These are phyloP conservation scores for Fusarium concolor DNA, from an alignment of 2,329 filamentous ascomycete species.

Conservation along the genomic window DNA sequence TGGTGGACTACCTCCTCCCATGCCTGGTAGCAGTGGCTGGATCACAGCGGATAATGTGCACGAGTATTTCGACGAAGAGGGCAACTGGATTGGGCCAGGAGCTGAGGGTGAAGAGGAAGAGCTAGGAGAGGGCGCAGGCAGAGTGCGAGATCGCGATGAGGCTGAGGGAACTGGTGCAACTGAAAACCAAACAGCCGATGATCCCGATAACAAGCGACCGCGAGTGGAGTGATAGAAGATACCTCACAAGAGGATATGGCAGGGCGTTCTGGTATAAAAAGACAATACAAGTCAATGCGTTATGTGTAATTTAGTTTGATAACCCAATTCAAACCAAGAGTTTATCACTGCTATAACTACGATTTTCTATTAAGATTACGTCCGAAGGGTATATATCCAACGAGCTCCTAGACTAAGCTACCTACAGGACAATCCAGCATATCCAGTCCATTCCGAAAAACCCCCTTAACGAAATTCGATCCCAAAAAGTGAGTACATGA, in stretches of 20 bases:
- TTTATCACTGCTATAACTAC: neutral
- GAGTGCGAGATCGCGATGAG: conserved; percentile 66
- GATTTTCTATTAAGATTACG: conserved; percentile 43
- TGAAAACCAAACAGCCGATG: conserved; percentile 54
- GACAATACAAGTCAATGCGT: conserved; percentile 8
- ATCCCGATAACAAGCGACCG: conserved; percentile 60
- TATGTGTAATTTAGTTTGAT: conserved; percentile 11
- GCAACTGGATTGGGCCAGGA: conserved; percentile 74
- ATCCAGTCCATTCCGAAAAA: neutral
- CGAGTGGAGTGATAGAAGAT: conserved; percentile 56
- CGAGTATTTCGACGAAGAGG: conserved; percentile 83
- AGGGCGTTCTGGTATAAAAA: conserved; percentile 38
- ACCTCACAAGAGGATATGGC: conserved; percentile 19
- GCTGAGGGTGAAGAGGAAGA: conserved; percentile 56
- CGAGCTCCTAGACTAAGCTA: conserved; percentile 32
- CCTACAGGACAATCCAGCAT: conserved; percentile 7
- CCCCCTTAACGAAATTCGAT: neutral
- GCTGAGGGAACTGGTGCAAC: conserved; percentile 61
- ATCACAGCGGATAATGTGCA: conserved; percentile 93
- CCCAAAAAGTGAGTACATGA: conserved; percentile 20
- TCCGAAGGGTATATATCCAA: conserved; percentile 41
- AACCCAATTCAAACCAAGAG: neutral
- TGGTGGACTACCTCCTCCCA: conserved; percentile 70
- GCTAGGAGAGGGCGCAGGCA: conserved; percentile 73
- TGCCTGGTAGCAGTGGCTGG: conserved; percentile 82